A percentile compares a stretch with the other conserved stretches of the same genome.
Evolutionary conservation across 768 basidiomycete species (phyloP).

Genomic region (Mycena crocata): DNA sequence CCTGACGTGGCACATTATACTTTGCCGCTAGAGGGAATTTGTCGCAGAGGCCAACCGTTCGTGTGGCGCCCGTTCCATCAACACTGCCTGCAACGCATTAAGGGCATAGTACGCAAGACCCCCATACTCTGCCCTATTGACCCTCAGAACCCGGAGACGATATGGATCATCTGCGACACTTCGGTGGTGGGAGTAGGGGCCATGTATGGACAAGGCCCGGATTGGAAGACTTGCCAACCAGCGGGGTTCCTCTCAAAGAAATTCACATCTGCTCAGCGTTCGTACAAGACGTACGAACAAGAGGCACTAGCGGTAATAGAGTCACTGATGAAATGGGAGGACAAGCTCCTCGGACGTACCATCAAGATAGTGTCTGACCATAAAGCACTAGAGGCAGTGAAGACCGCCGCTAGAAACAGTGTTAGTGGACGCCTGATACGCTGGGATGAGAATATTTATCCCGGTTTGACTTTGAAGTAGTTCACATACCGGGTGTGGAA

Average conservation of each 20-base stretch:
- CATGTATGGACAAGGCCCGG: background rate
- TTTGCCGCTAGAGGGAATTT: background rate
- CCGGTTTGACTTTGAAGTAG: no score
- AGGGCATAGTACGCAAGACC: background rate
- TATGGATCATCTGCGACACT: background rate
- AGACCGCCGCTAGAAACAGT: no score
- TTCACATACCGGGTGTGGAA: no score
- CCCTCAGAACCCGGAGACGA: background rate
- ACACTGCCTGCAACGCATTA: background rate
- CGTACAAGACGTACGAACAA: slow-evolving; percentile 32
- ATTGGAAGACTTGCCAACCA: background rate
- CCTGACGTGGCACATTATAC: background rate
- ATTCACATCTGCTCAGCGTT: slow-evolving; percentile 33
- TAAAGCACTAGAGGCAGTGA: slow-evolving; percentile 33
- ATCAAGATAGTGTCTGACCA: slow-evolving; percentile 44
- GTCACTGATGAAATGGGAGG: slow-evolving; percentile 44
- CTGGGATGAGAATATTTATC: no score
- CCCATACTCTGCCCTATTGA: background rate
- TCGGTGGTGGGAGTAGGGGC: background rate
- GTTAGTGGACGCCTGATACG: no score
- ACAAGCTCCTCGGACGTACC: slow-evolving; percentile 40
- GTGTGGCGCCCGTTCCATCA: background rate
- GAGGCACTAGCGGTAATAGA: slow-evolving; percentile 30
- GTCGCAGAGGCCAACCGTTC: background rate
- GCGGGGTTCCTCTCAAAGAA: slow-evolving; percentile 17